These are phyloP conservation scores for Neurospora sp. DNA, from an alignment of 2,329 filamentous ascomycete species.

Conservation along the genomic window DNA sequence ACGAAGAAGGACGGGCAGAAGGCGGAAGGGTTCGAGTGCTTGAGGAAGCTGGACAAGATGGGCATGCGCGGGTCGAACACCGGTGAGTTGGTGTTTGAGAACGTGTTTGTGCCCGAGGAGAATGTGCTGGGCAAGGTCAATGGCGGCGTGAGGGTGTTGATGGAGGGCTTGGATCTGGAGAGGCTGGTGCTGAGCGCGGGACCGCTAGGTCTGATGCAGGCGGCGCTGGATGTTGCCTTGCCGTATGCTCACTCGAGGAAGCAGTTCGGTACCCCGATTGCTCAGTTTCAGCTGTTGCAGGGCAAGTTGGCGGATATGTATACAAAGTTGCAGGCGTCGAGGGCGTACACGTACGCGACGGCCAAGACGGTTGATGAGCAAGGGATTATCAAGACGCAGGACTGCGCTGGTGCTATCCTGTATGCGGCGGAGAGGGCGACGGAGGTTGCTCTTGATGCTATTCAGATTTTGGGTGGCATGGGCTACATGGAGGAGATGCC, in stretches of 20 bases:
- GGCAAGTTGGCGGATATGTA: conserved; percentile 96
- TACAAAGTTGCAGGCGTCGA: conserved; percentile 75
- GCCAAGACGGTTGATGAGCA: conserved; percentile 71
- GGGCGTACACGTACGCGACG: conserved; percentile 80
- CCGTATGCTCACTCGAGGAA: conserved; percentile 83
- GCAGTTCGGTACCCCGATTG: conserved; percentile 81
- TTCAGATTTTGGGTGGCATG: conserved; percentile 90
- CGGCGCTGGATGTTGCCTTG: conserved; percentile 71
- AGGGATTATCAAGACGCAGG: conserved; percentile 66
- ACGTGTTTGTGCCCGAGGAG: conserved; percentile 76
- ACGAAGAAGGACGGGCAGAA: conserved; percentile 40
- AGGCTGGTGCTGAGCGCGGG: conserved; percentile 84
- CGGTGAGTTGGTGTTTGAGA: conserved; percentile 83
- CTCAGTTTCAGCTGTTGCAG: conserved; percentile 87
- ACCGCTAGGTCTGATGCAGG: conserved; percentile 90
- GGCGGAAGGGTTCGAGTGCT: conserved; percentile 63
- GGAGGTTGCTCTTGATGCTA: conserved; percentile 75
- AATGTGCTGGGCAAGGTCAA: conserved; percentile 75
- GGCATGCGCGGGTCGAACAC: conserved; percentile 97
- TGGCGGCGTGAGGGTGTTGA: conserved; percentile 78
- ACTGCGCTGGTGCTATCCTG: conserved; percentile 88
- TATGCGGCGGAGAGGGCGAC: conserved; percentile 88
- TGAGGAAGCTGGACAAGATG: conserved; percentile 91
- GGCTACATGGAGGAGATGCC: conserved; percentile 95
- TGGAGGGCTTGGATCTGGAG: conserved; percentile 94